phyloP scores from a whole-genome alignment of 371 early-diverging fungal species.

The Mortierella sp. region DNA sequence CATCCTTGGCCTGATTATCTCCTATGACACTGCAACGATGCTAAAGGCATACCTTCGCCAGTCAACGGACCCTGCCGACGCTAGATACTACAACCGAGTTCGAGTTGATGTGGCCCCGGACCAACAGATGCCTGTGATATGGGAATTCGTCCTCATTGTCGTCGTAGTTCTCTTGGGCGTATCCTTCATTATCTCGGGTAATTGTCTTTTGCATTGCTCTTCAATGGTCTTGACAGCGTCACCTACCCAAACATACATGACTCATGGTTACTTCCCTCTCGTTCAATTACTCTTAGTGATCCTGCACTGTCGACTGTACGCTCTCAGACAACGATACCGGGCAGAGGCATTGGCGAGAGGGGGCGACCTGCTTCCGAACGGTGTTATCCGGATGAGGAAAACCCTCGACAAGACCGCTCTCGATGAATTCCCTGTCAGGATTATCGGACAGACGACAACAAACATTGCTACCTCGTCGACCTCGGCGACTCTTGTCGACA shows the following conservation, averaged over 20 bases:
- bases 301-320: conserved; percentile 40
- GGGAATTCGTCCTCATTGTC: conserved; percentile 49
- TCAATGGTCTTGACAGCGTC: too few relatives aligned
- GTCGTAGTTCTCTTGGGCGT: conserved; percentile 41
- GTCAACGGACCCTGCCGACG: not conserved
- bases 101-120: conserved; percentile 16
- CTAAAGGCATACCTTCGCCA: conserved; percentile 17
- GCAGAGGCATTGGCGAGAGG: conserved; percentile 43
- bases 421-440: conserved; percentile 37
- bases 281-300: conserved; percentile 11
- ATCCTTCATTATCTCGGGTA: conserved; percentile 53
- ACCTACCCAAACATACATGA: not conserved
- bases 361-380: conserved; percentile 38
- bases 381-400: conserved; percentile 29
- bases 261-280: not conserved
- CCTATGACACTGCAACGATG: conserved; percentile 25
- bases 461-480: not conserved
- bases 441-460: conserved; percentile 22
- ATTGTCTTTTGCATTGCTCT: not conserved
- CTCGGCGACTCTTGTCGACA: not conserved
- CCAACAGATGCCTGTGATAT: conserved; percentile 36
- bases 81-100: conserved; percentile 9
- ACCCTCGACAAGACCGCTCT: conserved; percentile 30
- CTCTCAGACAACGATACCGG: conserved; percentile 34
- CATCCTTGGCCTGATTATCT: conserved; percentile 32